Evolutionary conservation across 2,329 filamentous ascomycete genomes (phyloP).

Genomic region (Colletotrichum viniferum): DNA sequence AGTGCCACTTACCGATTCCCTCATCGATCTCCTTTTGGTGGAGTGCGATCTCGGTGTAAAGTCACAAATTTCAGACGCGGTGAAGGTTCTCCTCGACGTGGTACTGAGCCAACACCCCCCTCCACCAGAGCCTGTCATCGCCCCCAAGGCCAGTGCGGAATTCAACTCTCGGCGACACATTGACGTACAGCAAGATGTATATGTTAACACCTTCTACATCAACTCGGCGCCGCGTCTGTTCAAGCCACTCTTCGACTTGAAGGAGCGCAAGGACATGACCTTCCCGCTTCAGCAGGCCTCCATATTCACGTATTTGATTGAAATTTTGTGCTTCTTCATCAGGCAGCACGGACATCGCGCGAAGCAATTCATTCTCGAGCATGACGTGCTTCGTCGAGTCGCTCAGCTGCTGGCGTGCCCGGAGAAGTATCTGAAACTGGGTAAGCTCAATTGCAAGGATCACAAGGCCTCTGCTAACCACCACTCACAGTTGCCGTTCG

Average conservation of each 20-base stretch:
- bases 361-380: constrained; percentile 84
- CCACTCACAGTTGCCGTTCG: constrained; percentile 75
- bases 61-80: constrained; percentile 91
- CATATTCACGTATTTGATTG: constrained; percentile 89
- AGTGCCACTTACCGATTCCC: constrained; percentile 83
- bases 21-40: constrained; percentile 89
- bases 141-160: neutral
- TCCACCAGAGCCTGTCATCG: neutral
- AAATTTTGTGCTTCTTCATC: constrained; percentile 93
- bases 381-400: constrained; percentile 79
- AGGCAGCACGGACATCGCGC: constrained; percentile 85
- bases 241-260: constrained; percentile 81
- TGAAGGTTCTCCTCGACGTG: constrained; percentile 91
- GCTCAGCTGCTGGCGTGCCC: constrained; percentile 81
- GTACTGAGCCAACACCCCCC: neutral
- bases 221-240: constrained; percentile 85
- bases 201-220: constrained; percentile 89
- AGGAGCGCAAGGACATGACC: constrained; percentile 69
- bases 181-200: constrained; percentile 81
- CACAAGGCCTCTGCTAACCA: neutral
- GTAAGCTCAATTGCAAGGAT: constrained; percentile 53
- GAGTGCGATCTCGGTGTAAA: constrained; percentile 95
- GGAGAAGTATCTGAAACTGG: constrained; percentile 91
- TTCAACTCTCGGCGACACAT: neutral
- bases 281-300: constrained; percentile 85